Base-by-base conservation (phyloP, 139 green algal species). In the Diplosphaera chodatii region DNA sequence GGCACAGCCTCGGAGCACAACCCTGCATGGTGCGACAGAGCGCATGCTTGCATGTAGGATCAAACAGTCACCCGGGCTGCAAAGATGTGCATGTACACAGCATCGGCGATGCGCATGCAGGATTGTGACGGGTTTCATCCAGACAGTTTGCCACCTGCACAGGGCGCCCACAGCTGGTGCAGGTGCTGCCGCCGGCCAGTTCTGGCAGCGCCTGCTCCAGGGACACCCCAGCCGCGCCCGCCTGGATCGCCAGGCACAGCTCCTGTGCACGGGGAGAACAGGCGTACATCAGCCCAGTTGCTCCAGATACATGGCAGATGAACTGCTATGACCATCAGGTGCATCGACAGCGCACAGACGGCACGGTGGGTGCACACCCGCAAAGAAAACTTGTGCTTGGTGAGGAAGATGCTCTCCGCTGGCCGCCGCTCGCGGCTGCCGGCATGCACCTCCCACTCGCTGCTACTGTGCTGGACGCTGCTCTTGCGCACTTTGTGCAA, bases 381-480 rank as follows among this genome's bases (percentile, higher is more conserved):
- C n/a, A 83, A 67, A 23, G 74, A 77, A 6, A 73, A 40, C 21
- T 33, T 40, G 22, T 69, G 65, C 63, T 66, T 20, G 1, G 74
- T 48, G 10, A 88, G 62, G 74, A 72, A 85, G 72, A 88, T 87
- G 28, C 66, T 68, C 64, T 89, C 76, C 4, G 55, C 74, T 1
- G 82, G 78, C 0, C 76, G 69, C 22, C 81, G 71, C 41, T 85
- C 76, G 40, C 75, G 65, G 74, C 63, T 77, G 59, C 77, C 78
- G 16, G 63, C 75, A 72, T 88, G 77, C 71, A 83, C 77, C 63
- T 88, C 79, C 68, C 84, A 87, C 70, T 85, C 74, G 62, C 64
- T 76, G 32, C 64, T 41, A n/a, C 59, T 76, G 27, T 78, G 32
- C 71, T 64, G 27, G 40, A n/a, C 27, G n/a, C 64, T 21, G 63